Base-by-base conservation (phyloP, 306 rosid species). In the Corylus heterophylla region DNA sequence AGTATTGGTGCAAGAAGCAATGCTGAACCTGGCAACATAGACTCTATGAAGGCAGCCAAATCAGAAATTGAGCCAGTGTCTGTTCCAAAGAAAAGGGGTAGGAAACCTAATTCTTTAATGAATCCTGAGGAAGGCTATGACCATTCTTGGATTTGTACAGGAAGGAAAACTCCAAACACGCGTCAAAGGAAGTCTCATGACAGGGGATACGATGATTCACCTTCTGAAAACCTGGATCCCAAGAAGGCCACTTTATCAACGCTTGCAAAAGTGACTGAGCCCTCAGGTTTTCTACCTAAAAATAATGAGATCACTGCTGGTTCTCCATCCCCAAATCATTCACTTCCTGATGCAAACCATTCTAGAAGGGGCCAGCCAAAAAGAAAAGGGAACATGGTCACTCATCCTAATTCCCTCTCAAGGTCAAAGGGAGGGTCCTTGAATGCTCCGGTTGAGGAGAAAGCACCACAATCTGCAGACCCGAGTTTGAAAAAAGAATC, bases 41-140 rank as follows among this genome's bases (percentile, higher is more conserved):
- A 70, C 44, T 56, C 87, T 16, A 59, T 12, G 56, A 54, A 47
- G 82, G 68, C 80, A 66, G 76, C 56, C 52, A 80, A 76, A 50
- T 82, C 88, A 39, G 83, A 83, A 74, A 62, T 52, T 80, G 82
- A 74, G 76, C 82, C 78, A 20, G 80, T 79, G 72, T 66, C 82
- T 49, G 78, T 83, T 68, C 86, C 89, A n/a, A 83, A 64, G 78
- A 91, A 84, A 88, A 88, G 95, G 82, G 92, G 85, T 17, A 84
- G 89, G 72, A 91, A 85, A 86, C 93, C 97, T 50, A 93, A 91
- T 82, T 89, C 95, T 62, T 80, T 89, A 55, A 79, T 88, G 91
- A 89, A 90, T 76, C 87, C 88, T 13, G 92, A 89, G 54, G 95
- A 91, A 86, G 97, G 98, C 71, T 89, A 91, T 75, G 91, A 91